Percentiles rank a stretch among this genome's conserved stretches.
Conservation (phyloP, 495 filamentous ascomycete genomes). For the Daldinia bambusicola region DNA sequence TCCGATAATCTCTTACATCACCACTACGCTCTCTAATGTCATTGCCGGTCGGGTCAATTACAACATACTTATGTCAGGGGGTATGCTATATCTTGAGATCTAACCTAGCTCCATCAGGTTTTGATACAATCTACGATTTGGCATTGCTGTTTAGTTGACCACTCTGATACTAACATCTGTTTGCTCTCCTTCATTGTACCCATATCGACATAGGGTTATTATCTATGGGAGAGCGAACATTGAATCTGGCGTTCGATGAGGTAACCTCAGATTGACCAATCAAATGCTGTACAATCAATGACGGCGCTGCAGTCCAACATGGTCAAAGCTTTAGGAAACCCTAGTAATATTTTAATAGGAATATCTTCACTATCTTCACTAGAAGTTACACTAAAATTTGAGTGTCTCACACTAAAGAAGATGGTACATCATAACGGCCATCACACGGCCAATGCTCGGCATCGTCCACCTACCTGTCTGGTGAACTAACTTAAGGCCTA, state of each 20-base stretch:
- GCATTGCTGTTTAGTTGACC: background rate
- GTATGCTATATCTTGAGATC: background rate
- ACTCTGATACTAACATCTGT: background rate
- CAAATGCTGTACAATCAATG: background rate
- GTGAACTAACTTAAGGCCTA: no score
- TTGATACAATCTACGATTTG: background rate
- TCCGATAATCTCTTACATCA: slow-evolving; percentile 8
- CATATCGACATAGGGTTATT: background rate
- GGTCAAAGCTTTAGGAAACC: background rate
- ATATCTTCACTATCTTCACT: no score
- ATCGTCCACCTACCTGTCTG: background rate
- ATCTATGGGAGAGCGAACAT: background rate
- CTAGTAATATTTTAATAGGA: background rate
- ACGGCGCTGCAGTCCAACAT: background rate
- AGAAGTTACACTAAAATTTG: no score
- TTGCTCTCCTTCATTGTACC: background rate
- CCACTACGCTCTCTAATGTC: slow-evolving; percentile 2
- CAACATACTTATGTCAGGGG: slow-evolving; percentile 10
- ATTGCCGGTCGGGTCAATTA: slow-evolving; percentile 6
- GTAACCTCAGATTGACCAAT: no score
- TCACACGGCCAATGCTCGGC: no score
- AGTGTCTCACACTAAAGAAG: no score
- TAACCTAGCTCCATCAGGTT: background rate
- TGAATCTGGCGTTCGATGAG: no score
- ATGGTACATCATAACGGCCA: no score